Evolutionary conservation across 495 filamentous ascomycete species (phyloP).

Genomic region (Aspergillus steynii): DNA sequence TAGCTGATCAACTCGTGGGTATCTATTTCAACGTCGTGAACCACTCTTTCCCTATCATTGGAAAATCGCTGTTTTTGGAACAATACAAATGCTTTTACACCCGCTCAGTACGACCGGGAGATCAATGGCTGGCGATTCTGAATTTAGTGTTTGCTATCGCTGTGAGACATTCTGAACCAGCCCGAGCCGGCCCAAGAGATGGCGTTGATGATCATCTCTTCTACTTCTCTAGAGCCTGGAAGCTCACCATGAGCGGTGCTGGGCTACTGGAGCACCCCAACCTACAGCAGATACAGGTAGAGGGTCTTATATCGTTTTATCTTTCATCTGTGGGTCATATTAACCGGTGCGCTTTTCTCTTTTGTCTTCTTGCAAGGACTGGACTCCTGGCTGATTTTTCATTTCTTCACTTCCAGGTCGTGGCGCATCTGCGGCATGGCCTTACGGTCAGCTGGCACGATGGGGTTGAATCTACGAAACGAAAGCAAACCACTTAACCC

Average conservation of each 20-base stretch:
- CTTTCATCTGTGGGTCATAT: slow-evolving; percentile 58
- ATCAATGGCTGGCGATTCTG: slow-evolving; percentile 58
- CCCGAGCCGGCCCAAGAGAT: slow-evolving; percentile 4
- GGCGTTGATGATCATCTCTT: slow-evolving; percentile 41
- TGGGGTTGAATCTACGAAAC: slow-evolving; percentile 64
- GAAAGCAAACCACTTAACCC: slow-evolving; percentile 48
- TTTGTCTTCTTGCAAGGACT: neutral
- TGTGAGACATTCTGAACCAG: slow-evolving; percentile 47
- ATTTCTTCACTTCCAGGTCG: slow-evolving; percentile 41
- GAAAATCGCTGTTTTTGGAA: slow-evolving; percentile 42
- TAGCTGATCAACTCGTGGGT: slow-evolving; percentile 54
- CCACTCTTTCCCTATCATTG: slow-evolving; percentile 59
- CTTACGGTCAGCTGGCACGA: slow-evolving; percentile 56
- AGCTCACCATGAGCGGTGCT: slow-evolving; percentile 49
- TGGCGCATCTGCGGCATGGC: slow-evolving; percentile 62
- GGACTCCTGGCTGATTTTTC: neutral
- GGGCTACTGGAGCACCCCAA: slow-evolving; percentile 54
- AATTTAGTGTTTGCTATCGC: slow-evolving; percentile 70
- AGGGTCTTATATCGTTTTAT: slow-evolving; percentile 60
- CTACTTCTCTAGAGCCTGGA: slow-evolving; percentile 61
- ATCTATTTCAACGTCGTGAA: slow-evolving; percentile 59
- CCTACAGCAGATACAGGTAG: slow-evolving; percentile 58
- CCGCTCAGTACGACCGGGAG: slow-evolving; percentile 36
- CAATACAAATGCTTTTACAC: slow-evolving; percentile 46
- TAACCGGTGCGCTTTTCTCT: slow-evolving; percentile 47